Evolutionary conservation across 2,329 filamentous ascomycete species (phyloP).

Genomic region (Fusarium robinianum): DNA sequence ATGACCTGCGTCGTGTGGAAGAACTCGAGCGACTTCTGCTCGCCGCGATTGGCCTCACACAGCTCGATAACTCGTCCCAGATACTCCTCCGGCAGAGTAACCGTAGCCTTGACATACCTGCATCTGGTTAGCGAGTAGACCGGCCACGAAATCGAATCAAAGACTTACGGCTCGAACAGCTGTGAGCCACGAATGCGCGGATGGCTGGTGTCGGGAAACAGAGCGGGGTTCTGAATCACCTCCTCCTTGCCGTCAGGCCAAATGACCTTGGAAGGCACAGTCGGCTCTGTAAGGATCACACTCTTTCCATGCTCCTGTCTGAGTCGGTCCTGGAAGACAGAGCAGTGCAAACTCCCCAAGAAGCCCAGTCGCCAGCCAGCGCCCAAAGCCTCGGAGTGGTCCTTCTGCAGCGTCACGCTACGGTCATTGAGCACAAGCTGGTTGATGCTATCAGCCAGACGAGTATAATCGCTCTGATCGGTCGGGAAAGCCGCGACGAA

Average conservation of each 20-base stretch:
- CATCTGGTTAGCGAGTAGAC: no score
- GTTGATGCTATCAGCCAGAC: slow-evolving; percentile 90
- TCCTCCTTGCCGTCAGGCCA: slow-evolving; percentile 78
- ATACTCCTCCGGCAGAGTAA: slow-evolving; percentile 93
- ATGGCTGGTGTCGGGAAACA: slow-evolving; percentile 76
- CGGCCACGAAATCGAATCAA: no score
- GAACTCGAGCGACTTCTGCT: slow-evolving; percentile 86
- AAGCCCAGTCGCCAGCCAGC: slow-evolving; percentile 95
- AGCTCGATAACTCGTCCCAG: slow-evolving; percentile 93
- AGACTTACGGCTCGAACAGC: slow-evolving; percentile 56
- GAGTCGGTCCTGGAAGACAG: slow-evolving; percentile 96
- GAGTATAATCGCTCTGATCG: slow-evolving; percentile 83
- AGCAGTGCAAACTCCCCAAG: slow-evolving; percentile 94
- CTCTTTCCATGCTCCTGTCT: slow-evolving; percentile 92
- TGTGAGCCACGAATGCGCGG: slow-evolving; percentile 50
- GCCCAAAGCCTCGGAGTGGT: slow-evolving; percentile 90
- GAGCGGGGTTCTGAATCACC: slow-evolving; percentile 81
- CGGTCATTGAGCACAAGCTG: slow-evolving; percentile 94
- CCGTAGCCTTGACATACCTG: slow-evolving; percentile 75
- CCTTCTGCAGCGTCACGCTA: slow-evolving; percentile 91
- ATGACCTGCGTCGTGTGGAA: slow-evolving; percentile 94
- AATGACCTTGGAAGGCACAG: slow-evolving; percentile 86
- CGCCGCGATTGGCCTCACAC: slow-evolving; percentile 86
- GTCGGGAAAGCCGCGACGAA: slow-evolving; percentile 97
- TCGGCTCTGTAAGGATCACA: slow-evolving; percentile 96